Conservation (phyloP, 257 asterid species). For the Nicotiana tabacum region DNA sequence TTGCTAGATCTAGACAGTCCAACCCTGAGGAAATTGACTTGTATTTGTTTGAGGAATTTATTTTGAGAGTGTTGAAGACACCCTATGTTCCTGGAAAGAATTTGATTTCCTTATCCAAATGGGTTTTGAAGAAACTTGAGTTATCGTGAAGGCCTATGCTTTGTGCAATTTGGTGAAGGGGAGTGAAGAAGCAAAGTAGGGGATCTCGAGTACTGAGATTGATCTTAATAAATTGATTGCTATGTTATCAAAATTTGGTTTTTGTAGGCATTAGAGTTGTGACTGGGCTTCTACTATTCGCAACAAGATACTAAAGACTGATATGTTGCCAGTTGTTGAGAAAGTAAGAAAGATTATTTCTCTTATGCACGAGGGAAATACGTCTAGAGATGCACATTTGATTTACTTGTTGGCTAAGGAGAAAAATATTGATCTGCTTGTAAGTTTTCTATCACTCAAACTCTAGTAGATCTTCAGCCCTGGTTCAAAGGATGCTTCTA, state of each 20-base stretch:
- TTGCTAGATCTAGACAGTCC: conserved; percentile 39
- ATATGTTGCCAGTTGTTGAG: conserved; percentile 42
- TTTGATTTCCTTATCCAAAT: conserved; percentile 54
- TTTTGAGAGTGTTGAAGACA: conserved; percentile 54
- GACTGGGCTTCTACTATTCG: conserved; percentile 56
- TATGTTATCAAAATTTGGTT: conserved; percentile 53
- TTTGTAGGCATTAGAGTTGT: conserved; percentile 52
- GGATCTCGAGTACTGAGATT: conserved; percentile 38
- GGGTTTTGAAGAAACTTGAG: conserved; percentile 46
- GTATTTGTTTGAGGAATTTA: conserved; percentile 49
- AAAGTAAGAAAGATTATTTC: conserved; percentile 63
- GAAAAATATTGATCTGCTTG: conserved; percentile 37
- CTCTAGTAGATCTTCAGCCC: not conserved
- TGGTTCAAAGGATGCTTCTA: too few relatives aligned
- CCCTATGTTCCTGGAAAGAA: conserved; percentile 49
- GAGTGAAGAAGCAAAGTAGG: conserved; percentile 45
- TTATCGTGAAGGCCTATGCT: conserved; percentile 22
- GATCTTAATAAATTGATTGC: conserved; percentile 50
- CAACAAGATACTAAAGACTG: conserved; percentile 59
- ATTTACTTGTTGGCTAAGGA: conserved; percentile 67
- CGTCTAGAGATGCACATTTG: conserved; percentile 63
- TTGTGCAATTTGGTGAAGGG: conserved; percentile 68
- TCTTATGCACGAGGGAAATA: conserved; percentile 59
- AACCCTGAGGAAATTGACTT: conserved; percentile 39
- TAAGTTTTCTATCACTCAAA: too few relatives aligned